Evolutionary conservation across 164 flowering plant species (phyloP).

Genomic region (Vitis rotundifolia): DNA sequence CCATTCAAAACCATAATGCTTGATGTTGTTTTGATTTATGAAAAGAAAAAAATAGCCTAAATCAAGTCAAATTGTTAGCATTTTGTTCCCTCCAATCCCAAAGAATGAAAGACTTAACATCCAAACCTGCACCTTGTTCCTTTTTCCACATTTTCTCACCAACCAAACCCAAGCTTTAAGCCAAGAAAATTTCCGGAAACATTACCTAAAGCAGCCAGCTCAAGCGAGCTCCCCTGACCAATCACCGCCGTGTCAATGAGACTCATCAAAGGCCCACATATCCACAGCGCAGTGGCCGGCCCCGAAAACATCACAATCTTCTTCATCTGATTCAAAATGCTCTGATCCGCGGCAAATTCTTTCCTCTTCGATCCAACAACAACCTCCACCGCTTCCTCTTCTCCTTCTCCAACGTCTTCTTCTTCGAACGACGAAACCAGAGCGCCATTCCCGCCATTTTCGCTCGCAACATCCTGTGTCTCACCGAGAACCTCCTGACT

Average conservation of each 20-base stretch:
- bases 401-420: conserved; percentile 9
- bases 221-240: conserved; percentile 89
- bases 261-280: conserved; percentile 91
- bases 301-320: conserved; percentile 85
- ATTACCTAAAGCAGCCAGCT: conserved; percentile 93
- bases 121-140: no score
- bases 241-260: conserved; percentile 90
- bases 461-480: background rate
- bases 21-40: no score
- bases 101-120: background rate
- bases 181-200: background rate
- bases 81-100: background rate
- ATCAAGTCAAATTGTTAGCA: background rate
- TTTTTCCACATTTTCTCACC: background rate
- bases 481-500: conserved; percentile 15
- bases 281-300: conserved; percentile 87
- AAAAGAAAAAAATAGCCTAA: no score
- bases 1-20: conserved; percentile 6
- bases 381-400: conserved; percentile 7
- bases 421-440: background rate
- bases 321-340: conserved; percentile 64
- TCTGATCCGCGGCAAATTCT: conserved; percentile 40
- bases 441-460: background rate
- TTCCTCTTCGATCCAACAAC: conserved; percentile 16
- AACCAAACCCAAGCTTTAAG: no score